A percentile compares a stretch with the other conserved stretches of the same genome.
Conservation (phyloP, 352 stramenopile genomes). For the Globisporangium lucens region DNA sequence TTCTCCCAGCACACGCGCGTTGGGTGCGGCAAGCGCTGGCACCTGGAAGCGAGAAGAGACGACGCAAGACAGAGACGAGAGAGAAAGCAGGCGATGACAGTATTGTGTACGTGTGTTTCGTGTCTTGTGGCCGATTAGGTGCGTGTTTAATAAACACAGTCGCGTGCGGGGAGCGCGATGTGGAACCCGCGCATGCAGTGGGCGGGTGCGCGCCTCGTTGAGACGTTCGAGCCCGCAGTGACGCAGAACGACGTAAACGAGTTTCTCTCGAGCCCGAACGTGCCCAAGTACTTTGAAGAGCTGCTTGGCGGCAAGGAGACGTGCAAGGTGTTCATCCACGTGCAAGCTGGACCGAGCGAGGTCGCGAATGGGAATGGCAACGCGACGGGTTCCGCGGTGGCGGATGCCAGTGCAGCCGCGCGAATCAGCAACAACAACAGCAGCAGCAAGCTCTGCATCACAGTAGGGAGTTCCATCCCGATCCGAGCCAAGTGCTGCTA, state of each 20-base stretch:
- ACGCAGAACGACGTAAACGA: conserved; percentile 50
- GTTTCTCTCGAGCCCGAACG: conserved; percentile 46
- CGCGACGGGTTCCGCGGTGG: background rate
- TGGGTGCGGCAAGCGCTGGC: background rate
- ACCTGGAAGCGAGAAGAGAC: background rate
- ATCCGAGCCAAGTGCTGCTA: conserved; percentile 84
- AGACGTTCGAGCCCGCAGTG: conserved; percentile 76
- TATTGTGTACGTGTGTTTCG: background rate
- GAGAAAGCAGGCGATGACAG: background rate
- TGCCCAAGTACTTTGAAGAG: conserved; percentile 76
- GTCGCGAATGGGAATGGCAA: conserved; percentile 1
- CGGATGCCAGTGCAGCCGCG: background rate
- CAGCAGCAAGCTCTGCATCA: conserved; percentile 60
- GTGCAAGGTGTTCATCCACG: conserved; percentile 79
- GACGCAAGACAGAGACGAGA: too few species aligned
- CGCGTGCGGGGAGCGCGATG: conserved; percentile 30
- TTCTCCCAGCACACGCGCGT: background rate
- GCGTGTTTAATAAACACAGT: background rate
- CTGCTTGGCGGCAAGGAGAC: conserved; percentile 65
- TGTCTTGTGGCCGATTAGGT: background rate
- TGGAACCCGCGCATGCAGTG: conserved; percentile 80
- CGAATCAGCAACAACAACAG: conserved; percentile 23
- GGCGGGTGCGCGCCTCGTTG: conserved; percentile 67
- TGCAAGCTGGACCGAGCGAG: conserved; percentile 32
- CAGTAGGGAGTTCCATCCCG: conserved; percentile 60